A percentile compares a stretch with the other conserved stretches of the same genome.
These are phyloP conservation scores for Elongisporangium prolatum DNA, from an alignment of 352 stramenopile species.

Conservation along the genomic window DNA sequence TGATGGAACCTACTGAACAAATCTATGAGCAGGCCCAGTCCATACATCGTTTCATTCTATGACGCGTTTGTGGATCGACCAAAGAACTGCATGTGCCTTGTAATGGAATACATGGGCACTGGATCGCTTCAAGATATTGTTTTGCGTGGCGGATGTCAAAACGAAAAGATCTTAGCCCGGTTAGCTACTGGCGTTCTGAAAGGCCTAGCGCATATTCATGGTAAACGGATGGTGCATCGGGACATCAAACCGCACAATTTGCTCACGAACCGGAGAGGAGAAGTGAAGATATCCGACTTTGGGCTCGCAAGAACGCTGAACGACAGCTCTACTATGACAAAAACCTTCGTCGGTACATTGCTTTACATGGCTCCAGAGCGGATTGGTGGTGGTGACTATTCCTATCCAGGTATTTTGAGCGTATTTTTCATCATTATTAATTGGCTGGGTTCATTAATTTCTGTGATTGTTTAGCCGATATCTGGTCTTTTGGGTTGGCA, in stretches of 20 bases:
- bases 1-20: neutral
- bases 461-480: conserved; percentile 37
- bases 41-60: conserved; percentile 91
- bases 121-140: conserved; percentile 90
- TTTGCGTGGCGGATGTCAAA: conserved; percentile 67
- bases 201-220: conserved; percentile 85
- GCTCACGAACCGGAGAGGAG: conserved; percentile 79
- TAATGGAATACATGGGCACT: conserved; percentile 93
- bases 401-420: conserved; percentile 53
- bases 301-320: conserved; percentile 77
- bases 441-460: neutral
- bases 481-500: conserved; percentile 82
- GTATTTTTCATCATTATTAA: too few relatives aligned
- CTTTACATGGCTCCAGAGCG: conserved; percentile 95
- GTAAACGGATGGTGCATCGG: conserved; percentile 86
- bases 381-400: conserved; percentile 90
- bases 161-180: conserved; percentile 76
- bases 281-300: conserved; percentile 89
- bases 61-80: conserved; percentile 88
- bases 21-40: conserved; percentile 44
- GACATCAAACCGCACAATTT: conserved; percentile 93
- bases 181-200: conserved; percentile 69
- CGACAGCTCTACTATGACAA: conserved; percentile 66
- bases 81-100: conserved; percentile 87
- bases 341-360: conserved; percentile 93